Evolutionary conservation across 225 moss, liverwort and hornwort species (phyloP).

Genomic region (Sphagnum contortum): DNA sequence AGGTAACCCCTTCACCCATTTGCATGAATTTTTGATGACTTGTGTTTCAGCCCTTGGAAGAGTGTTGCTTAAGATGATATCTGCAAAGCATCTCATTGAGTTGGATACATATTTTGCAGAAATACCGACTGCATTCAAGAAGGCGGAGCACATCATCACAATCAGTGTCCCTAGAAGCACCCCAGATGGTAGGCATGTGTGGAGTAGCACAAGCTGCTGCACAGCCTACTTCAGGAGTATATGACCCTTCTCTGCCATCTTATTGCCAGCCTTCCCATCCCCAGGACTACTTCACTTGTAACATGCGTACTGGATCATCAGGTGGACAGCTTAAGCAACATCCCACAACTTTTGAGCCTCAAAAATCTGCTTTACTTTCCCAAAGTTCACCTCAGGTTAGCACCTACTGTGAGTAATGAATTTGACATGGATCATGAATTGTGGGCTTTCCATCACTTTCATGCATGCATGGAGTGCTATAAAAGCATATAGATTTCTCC

Average conservation of each 20-base stretch:
- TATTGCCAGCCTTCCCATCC: conserved; percentile 5
- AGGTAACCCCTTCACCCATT: conserved; percentile 12
- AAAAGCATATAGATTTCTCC: too few species aligned
- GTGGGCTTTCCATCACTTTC: not conserved
- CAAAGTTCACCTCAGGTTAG: conserved; percentile 23
- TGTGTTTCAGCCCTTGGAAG: not conserved
- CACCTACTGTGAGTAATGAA: not conserved
- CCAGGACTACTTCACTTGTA: conserved; percentile 12
- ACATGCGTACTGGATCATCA: conserved; percentile 4
- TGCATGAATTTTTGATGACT: not conserved
- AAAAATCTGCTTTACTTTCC: conserved; percentile 17
- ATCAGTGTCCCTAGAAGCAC: conserved; percentile 13
- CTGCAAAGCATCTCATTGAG: not conserved
- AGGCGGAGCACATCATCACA: conserved; percentile 36
- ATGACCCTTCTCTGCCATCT: conserved; percentile 1
- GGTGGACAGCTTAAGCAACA: conserved; percentile 11
- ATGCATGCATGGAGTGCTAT: not conserved
- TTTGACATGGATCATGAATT: not conserved
- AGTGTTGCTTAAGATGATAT: not conserved
- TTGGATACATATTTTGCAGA: conserved; percentile 13
- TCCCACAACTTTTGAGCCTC: conserved; percentile 8
- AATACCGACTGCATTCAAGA: conserved; percentile 50
- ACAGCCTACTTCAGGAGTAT: conserved; percentile 26
- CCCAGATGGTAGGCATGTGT: conserved; percentile 22
- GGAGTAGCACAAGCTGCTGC: conserved; percentile 1